Evolutionary conservation across 2,329 filamentous ascomycete species (phyloP).

Genomic region (Chrysosporium queenslandicum): DNA sequence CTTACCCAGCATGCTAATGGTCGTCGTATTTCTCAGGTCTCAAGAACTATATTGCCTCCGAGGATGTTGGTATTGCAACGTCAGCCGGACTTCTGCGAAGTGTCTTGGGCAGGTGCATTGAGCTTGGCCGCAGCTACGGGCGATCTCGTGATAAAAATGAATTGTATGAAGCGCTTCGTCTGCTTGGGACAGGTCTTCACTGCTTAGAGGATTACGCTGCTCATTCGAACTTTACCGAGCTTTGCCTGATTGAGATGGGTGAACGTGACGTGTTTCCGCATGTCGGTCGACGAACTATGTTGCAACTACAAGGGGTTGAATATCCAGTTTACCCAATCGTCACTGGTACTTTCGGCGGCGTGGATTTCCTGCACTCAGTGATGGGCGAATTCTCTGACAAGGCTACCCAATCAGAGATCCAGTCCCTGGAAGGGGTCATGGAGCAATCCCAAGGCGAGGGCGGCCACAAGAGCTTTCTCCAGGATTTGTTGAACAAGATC

Average conservation of each 20-base stretch:
- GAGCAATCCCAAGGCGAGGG: constrained; percentile 49
- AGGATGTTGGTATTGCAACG: constrained; percentile 66
- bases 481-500: constrained; percentile 70
- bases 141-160: constrained; percentile 60
- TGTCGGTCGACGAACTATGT: constrained; percentile 62
- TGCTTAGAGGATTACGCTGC: constrained; percentile 88
- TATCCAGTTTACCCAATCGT: constrained; percentile 66
- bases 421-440: constrained; percentile 78
- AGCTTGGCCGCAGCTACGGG: constrained; percentile 67
- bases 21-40: constrained; percentile 38
- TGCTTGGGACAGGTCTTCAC: constrained; percentile 80
- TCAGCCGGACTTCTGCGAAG: constrained; percentile 67
- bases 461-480: constrained; percentile 62
- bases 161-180: constrained; percentile 72
- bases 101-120: constrained; percentile 63
- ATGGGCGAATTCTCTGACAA: constrained; percentile 74
- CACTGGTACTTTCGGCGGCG: constrained; percentile 88
- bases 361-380: constrained; percentile 87
- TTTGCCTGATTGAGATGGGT: constrained; percentile 77
- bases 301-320: constrained; percentile 58
- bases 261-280: constrained; percentile 77
- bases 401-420: constrained; percentile 78
- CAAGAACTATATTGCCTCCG: constrained; percentile 93
- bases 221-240: constrained; percentile 86
- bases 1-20: not conserved